These are phyloP conservation scores for Cydonia oblonga DNA, from an alignment of 331 rosid species.

Conservation along the genomic window DNA sequence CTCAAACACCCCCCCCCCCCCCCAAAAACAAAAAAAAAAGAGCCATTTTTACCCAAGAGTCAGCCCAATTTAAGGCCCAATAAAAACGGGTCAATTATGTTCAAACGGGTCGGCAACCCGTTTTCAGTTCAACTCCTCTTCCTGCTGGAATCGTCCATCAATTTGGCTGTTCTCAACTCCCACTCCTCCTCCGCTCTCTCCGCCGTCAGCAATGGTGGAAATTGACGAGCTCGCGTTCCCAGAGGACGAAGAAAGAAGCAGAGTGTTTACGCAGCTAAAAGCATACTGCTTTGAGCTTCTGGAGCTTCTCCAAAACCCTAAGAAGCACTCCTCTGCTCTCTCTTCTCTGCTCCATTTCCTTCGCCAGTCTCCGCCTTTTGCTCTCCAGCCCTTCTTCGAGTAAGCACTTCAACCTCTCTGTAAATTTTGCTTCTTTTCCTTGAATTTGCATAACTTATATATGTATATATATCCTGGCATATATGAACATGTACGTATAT, in stretches of 20 bases:
- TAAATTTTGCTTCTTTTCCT: neutral
- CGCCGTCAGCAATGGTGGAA: slow-evolving; percentile 27
- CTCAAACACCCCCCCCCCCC: no score
- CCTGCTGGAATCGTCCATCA: neutral
- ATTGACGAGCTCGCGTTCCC: slow-evolving; percentile 10
- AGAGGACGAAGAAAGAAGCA: slow-evolving; percentile 16
- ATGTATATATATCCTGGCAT: neutral
- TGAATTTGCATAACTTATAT: neutral
- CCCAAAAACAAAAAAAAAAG: no score
- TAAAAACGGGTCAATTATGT: neutral
- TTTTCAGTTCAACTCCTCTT: no score
- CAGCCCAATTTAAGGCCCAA: neutral
- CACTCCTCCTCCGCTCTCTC: neutral
- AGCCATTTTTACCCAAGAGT: no score
- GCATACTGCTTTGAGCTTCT: slow-evolving; percentile 56
- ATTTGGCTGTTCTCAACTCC: slow-evolving; percentile 1
- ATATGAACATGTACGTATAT: neutral
- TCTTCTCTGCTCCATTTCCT: slow-evolving; percentile 46
- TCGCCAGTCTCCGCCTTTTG: slow-evolving; percentile 31
- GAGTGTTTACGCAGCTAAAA: slow-evolving; percentile 46
- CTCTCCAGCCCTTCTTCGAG: slow-evolving; percentile 80
- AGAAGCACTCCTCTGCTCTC: slow-evolving; percentile 34
- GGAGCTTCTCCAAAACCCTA: slow-evolving; percentile 52
- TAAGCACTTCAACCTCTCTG: slow-evolving; percentile 10
- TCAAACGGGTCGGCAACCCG: neutral